These are phyloP conservation scores for Astrephomene gubernaculifera DNA, from an alignment of 139 green algal genomes.

Conservation along the genomic window DNA sequence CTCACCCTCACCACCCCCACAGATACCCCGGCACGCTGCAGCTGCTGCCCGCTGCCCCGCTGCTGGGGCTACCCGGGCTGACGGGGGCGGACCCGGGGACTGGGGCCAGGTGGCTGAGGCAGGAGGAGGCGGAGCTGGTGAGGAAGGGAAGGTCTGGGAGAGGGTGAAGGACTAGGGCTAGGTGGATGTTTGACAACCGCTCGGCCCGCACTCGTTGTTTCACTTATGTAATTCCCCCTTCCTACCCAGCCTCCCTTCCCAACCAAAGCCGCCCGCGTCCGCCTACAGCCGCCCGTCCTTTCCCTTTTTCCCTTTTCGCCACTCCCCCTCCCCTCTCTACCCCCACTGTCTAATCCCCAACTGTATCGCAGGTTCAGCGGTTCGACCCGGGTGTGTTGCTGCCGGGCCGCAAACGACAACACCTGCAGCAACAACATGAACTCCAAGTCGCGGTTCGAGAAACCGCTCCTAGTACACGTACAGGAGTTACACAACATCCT, in stretches of 20 bases:
- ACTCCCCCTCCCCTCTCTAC: neutral
- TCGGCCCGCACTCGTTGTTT: neutral
- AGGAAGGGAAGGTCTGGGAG: neutral
- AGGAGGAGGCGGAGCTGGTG: constrained; percentile 21
- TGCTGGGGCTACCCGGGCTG: constrained; percentile 29
- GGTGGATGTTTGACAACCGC: too few species aligned
- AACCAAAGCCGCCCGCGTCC: neutral
- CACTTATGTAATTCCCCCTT: neutral
- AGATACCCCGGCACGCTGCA: constrained; percentile 9
- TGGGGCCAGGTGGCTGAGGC: constrained; percentile 18
- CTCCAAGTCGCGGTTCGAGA: neutral
- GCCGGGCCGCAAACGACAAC: neutral
- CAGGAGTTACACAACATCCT: neutral
- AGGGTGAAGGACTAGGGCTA: neutral
- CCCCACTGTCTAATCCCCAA: neutral
- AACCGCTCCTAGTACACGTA: neutral
- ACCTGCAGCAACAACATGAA: neutral
- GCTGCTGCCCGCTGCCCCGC: constrained; percentile 24
- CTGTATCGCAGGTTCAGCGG: constrained; percentile 31
- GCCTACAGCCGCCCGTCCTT: neutral
- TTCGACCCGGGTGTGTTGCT: constrained; percentile 23
- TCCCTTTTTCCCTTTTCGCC: neutral
- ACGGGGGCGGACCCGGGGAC: constrained; percentile 26
- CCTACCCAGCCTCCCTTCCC: neutral
- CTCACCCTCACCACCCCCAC: neutral